Conservation (phyloP, 2,329 filamentous ascomycete genomes). For the Chaetomiaceae sp. region DNA sequence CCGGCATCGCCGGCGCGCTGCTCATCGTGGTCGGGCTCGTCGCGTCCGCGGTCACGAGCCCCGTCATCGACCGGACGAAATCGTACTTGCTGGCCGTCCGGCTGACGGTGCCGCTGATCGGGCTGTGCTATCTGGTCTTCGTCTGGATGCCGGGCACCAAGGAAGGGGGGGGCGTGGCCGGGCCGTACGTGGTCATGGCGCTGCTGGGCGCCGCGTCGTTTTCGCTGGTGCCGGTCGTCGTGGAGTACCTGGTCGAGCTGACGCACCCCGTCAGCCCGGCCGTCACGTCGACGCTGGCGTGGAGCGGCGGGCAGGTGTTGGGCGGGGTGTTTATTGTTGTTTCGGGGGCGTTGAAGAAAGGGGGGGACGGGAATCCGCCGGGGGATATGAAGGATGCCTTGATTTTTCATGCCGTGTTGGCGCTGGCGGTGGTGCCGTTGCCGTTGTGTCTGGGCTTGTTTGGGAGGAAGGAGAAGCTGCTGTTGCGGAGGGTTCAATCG, state of each 20-base stretch:
- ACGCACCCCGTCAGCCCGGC: conserved; percentile 84
- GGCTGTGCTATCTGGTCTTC: conserved; percentile 67
- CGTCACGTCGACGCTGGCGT: conserved; percentile 76
- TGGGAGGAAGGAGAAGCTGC: conserved; percentile 52
- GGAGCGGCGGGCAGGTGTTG: conserved; percentile 80
- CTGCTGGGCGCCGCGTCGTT: conserved; percentile 78
- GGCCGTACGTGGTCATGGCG: conserved; percentile 70
- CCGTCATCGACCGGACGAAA: conserved; percentile 82
- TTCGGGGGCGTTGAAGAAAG: conserved; percentile 67
- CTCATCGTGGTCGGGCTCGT: conserved; percentile 86
- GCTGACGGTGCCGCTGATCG: conserved; percentile 69
- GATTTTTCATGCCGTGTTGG: conserved; percentile 73
- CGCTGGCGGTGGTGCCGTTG: conserved; percentile 59
- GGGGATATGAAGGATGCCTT: conserved; percentile 70
- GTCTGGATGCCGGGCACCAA: conserved; percentile 71
- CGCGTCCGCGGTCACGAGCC: conserved; percentile 68
- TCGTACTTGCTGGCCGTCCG: conserved; percentile 71
- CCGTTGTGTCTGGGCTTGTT: conserved; percentile 68
- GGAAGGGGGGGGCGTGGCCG: conserved; percentile 46
- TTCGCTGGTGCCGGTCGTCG: conserved; percentile 71
- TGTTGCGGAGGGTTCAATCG: conserved; percentile 46
- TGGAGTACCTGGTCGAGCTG: conserved; percentile 84
- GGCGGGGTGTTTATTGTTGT: conserved; percentile 82
- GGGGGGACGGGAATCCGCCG: conserved; percentile 51
- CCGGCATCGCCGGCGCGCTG: conserved; percentile 83